phyloP scores from a whole-genome alignment of 352 stramenopile genomes.

The Blastocystis hominis region DNA sequence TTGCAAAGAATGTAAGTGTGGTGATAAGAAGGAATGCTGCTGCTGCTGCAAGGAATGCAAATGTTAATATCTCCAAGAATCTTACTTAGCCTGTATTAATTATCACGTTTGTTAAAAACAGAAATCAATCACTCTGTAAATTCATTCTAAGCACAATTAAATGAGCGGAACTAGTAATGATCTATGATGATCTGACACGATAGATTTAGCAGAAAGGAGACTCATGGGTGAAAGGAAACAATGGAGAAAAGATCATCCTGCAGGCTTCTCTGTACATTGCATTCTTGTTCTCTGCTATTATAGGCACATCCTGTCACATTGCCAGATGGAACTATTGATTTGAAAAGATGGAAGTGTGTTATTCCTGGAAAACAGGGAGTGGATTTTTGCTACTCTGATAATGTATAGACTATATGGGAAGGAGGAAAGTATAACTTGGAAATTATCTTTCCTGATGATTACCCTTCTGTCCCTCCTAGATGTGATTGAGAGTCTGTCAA shows the following conservation, averaged over 20 bases:
- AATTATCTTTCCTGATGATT: slow-evolving; percentile 42
- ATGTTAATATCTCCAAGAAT: neutral
- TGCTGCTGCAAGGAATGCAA: neutral
- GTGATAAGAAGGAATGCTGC: neutral
- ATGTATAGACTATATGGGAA: slow-evolving; percentile 50
- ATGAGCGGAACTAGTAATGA: neutral
- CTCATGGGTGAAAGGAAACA: slow-evolving; percentile 55
- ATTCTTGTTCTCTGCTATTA: neutral
- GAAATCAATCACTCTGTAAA: neutral
- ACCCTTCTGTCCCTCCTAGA: slow-evolving; percentile 41
- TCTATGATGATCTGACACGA: neutral
- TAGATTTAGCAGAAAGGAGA: slow-evolving; percentile 32
- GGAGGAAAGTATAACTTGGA: slow-evolving; percentile 38
- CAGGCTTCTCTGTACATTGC: slow-evolving; percentile 1
- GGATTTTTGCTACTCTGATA: neutral
- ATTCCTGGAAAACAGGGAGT: slow-evolving; percentile 56
- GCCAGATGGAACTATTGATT: slow-evolving; percentile 38
- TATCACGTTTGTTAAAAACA: neutral
- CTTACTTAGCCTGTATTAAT: neutral
- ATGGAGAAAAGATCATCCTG: slow-evolving; percentile 58
- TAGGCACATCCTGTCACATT: slow-evolving; percentile 16
- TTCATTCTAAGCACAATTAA: neutral
- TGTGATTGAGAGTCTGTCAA: neutral
- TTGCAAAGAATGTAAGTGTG: neutral
- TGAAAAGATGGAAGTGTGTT: slow-evolving; percentile 55